phyloP scores from a whole-genome alignment of 768 basidiomycete genomes.

The Boletus bicolor region DNA sequence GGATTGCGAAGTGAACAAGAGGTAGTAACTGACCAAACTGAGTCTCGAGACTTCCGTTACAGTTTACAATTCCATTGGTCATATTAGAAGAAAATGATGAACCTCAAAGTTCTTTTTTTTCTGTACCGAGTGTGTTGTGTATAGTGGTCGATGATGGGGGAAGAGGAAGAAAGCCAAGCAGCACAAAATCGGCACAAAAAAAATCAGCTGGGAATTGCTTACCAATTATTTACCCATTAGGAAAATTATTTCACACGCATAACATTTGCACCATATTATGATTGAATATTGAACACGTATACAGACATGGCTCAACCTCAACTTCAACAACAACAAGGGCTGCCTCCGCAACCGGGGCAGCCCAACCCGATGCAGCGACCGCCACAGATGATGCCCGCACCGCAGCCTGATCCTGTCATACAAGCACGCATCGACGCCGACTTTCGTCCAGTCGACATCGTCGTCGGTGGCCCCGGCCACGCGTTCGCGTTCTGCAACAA shows the following conservation, averaged over 20 bases:
- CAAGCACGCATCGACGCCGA: slow-evolving; percentile 77
- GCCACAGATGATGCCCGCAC: slow-evolving; percentile 42
- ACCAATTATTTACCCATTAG: slow-evolving; percentile 13
- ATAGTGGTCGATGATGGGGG: slow-evolving; percentile 27
- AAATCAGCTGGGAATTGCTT: slow-evolving; percentile 28
- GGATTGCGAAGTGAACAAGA: neutral
- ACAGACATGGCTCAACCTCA: slow-evolving; percentile 61
- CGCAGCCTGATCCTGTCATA: slow-evolving; percentile 64
- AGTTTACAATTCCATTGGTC: slow-evolving; percentile 91
- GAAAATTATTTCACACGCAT: slow-evolving; percentile 11
- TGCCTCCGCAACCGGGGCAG: slow-evolving; percentile 31
- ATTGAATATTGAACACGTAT: too few species aligned
- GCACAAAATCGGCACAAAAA: slow-evolving; percentile 18
- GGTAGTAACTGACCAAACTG: slow-evolving; percentile 57
- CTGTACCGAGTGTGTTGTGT: slow-evolving; percentile 25
- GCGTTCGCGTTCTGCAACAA: slow-evolving; percentile 56
- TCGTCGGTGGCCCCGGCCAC: slow-evolving; percentile 51
- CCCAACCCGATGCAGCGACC: slow-evolving; percentile 30
- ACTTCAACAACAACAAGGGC: slow-evolving; percentile 52
- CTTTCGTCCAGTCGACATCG: slow-evolving; percentile 56
- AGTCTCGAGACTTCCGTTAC: slow-evolving; percentile 65
- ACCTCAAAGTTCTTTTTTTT: slow-evolving; percentile 25
- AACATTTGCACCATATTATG: too few species aligned
- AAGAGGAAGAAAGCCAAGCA: slow-evolving; percentile 23
- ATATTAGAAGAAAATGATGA: slow-evolving; percentile 54